Conservation (phyloP, 73 alveolate species). For the Tetrahymena malaccensis region DNA sequence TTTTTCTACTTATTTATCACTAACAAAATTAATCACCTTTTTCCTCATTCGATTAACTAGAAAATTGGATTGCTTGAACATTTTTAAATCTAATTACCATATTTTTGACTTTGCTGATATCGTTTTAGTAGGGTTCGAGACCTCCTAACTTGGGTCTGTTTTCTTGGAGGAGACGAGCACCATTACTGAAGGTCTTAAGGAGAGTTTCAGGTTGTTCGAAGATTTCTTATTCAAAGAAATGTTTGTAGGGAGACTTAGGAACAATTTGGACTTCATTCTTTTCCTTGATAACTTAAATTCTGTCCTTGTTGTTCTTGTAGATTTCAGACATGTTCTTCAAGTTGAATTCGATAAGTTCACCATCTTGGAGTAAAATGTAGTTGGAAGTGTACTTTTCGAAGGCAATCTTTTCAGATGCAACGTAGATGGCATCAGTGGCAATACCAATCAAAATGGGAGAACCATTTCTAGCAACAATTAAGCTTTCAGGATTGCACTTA, state of each 20-base stretch:
- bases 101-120: background rate
- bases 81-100: background rate
- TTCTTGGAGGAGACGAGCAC: conserved; percentile 62
- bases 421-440: conserved; percentile 33
- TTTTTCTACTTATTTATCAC: no score
- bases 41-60: background rate
- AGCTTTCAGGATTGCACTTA: conserved; percentile 45
- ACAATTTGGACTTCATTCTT: conserved; percentile 39
- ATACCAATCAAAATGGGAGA: conserved; percentile 46
- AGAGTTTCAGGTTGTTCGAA: conserved; percentile 71
- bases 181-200: conserved; percentile 58
- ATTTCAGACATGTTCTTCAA: conserved; percentile 25
- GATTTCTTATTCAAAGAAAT: conserved; percentile 67
- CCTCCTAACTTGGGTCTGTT: conserved; percentile 70
- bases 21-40: background rate
- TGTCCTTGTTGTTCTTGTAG: conserved; percentile 21
- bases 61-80: background rate
- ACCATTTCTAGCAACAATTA: conserved; percentile 55
- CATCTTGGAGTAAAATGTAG: conserved; percentile 61
- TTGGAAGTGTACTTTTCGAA: conserved; percentile 67
- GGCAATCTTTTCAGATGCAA: conserved; percentile 70
- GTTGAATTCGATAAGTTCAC: conserved; percentile 54
- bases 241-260: conserved; percentile 50
- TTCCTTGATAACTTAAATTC: conserved; percentile 28
- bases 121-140: conserved; percentile 25